Conservation (phyloP, 306 rosid genomes). For the Urtica urens region DNA sequence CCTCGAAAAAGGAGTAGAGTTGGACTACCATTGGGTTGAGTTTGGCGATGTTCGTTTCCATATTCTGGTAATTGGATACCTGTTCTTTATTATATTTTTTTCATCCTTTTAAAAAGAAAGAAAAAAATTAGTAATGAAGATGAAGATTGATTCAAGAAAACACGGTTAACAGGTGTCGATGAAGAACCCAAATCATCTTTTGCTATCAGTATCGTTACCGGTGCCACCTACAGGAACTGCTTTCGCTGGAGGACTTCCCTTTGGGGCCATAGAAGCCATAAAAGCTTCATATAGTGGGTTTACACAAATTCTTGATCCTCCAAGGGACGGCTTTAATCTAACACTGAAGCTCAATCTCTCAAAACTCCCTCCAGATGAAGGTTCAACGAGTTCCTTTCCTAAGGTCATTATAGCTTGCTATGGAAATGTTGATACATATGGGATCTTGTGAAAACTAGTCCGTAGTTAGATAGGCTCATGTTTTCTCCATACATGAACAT, state of each 20-base stretch:
- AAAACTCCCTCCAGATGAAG: constrained; percentile 79
- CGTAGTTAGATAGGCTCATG: background rate
- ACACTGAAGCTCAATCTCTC: constrained; percentile 70
- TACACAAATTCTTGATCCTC: constrained; percentile 92
- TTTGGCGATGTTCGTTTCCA: constrained; percentile 91
- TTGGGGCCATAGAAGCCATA: constrained; percentile 91
- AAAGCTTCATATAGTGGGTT: constrained; percentile 62
- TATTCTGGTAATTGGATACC: constrained; percentile 46
- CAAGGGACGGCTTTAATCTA: constrained; percentile 94
- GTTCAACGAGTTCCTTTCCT: constrained; percentile 46
- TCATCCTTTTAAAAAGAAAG: background rate
- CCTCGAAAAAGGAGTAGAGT: constrained; percentile 72
- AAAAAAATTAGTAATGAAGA: constrained; percentile 1
- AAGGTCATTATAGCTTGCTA: constrained; percentile 31
- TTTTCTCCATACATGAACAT: background rate
- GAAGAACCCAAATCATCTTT: constrained; percentile 58
- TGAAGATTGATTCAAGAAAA: background rate
- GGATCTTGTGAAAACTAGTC: constrained; percentile 1
- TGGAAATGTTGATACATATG: constrained; percentile 16
- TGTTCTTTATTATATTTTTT: background rate
- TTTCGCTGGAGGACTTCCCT: constrained; percentile 65
- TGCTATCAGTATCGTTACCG: constrained; percentile 74
- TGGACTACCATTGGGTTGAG: constrained; percentile 92
- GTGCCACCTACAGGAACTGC: constrained; percentile 77
- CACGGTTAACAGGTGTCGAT: constrained; percentile 47